Percentiles rank a stretch among this genome's conserved stretches.
phyloP scores from a whole-genome alignment of 2,329 filamentous ascomycete species.

The Aaosphaeria arxii region DNA sequence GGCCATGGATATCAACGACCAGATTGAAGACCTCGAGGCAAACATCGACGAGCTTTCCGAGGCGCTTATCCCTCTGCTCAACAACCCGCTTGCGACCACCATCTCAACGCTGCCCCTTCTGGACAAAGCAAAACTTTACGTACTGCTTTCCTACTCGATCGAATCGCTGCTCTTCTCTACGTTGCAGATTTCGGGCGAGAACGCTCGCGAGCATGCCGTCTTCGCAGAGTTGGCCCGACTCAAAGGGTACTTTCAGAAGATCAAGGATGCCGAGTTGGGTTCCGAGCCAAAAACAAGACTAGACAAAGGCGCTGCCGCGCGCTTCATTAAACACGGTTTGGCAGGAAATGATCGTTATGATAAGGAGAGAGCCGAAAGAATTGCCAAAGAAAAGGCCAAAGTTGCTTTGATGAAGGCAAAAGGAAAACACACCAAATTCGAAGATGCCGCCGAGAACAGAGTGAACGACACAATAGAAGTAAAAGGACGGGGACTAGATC shows the following conservation, averaged over 20 bases:
- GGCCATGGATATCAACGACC: constrained; percentile 29
- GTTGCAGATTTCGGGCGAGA: constrained; percentile 70
- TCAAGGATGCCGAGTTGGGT: constrained; percentile 70
- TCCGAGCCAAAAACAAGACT: constrained; percentile 58
- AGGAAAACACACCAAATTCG: constrained; percentile 25
- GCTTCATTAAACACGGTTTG: constrained; percentile 80
- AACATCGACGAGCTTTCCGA: constrained; percentile 78
- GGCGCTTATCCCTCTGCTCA: constrained; percentile 69
- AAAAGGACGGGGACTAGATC: background rate
- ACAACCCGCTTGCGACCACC: constrained; percentile 60
- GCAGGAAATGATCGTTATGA: constrained; percentile 50
- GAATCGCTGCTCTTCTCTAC: constrained; percentile 87
- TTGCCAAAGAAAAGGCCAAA: constrained; percentile 29
- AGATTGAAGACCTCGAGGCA: constrained; percentile 71
- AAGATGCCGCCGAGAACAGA: constrained; percentile 12
- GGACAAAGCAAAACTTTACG: constrained; percentile 90
- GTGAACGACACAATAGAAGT: constrained; percentile 11
- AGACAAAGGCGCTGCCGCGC: constrained; percentile 72
- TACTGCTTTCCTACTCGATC: constrained; percentile 83
- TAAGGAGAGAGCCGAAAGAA: constrained; percentile 34
- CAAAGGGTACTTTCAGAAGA: constrained; percentile 89
- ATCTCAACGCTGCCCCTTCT: constrained; percentile 82
- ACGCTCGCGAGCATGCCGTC: constrained; percentile 81
- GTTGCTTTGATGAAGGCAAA: constrained; percentile 16
- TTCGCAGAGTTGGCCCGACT: constrained; percentile 83